Conservation (phyloP, 768 basidiomycete species). For the Pisolithus albus region DNA sequence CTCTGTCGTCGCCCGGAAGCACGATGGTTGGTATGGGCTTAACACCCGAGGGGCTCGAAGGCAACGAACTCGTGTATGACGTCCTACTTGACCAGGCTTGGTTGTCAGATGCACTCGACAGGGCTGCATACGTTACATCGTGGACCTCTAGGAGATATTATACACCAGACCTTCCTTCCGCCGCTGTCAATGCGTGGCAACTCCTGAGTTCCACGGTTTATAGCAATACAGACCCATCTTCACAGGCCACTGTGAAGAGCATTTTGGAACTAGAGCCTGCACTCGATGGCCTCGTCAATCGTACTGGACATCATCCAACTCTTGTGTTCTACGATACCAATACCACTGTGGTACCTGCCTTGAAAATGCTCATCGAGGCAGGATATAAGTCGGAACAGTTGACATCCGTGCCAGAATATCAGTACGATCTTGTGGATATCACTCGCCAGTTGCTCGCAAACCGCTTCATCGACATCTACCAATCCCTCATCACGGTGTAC, state of each 20-base stretch:
- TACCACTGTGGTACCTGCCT: constrained; percentile 54
- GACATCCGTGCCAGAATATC: constrained; percentile 26
- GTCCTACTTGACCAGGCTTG: no score
- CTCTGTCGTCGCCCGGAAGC: no score
- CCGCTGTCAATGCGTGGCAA: constrained; percentile 29
- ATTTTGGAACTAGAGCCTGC: constrained; percentile 33
- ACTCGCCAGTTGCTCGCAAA: constrained; percentile 35
- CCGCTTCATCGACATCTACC: constrained; percentile 30
- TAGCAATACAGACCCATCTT: constrained; percentile 27
- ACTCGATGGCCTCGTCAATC: constrained; percentile 27
- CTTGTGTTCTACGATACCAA: constrained; percentile 38
- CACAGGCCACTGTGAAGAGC: constrained; percentile 32
- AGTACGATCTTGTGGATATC: constrained; percentile 34
- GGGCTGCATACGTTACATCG: no score
- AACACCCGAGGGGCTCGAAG: no score
- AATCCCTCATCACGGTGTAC: constrained; percentile 24
- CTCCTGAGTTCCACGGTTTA: constrained; percentile 34
- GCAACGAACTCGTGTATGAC: no score
- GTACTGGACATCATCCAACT: constrained; percentile 29
- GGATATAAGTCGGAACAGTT: constrained; percentile 15
- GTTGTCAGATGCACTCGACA: no score
- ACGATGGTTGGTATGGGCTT: no score
- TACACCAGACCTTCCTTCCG: neutral
- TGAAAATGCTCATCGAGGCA: constrained; percentile 56
- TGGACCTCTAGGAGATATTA: no score